These are phyloP conservation scores for Biscutella laevigata DNA, from an alignment of 441 rosid genomes.

Conservation along the genomic window DNA sequence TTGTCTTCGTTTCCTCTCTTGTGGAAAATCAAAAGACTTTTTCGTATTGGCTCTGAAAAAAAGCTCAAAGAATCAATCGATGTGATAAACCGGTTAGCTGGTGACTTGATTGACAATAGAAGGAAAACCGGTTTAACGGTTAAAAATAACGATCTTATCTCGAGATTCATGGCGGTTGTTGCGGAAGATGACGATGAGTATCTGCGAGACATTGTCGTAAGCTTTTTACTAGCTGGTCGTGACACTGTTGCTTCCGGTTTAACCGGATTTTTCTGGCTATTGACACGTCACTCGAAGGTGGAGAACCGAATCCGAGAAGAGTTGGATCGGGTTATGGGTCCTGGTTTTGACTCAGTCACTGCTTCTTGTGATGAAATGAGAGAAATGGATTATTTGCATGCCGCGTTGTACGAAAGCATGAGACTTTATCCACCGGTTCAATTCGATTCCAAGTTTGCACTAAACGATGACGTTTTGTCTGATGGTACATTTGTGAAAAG, in stretches of 20 bases:
- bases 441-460: constrained; percentile 47
- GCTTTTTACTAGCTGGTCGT: constrained; percentile 55
- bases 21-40: constrained; percentile 52
- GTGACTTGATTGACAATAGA: constrained; percentile 30
- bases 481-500: constrained; percentile 35
- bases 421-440: constrained; percentile 53
- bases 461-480: constrained; percentile 41
- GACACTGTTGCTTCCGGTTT: constrained; percentile 55
- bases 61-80: constrained; percentile 37
- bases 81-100: constrained; percentile 35
- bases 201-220: constrained; percentile 45
- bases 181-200: constrained; percentile 39
- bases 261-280: constrained; percentile 50
- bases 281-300: constrained; percentile 32
- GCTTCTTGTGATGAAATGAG: constrained; percentile 29
- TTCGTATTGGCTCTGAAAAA: constrained; percentile 41
- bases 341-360: constrained; percentile 23
- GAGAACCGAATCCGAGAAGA: constrained; percentile 43
- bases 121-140: constrained; percentile 28
- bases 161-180: constrained; percentile 43
- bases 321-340: constrained; percentile 29
- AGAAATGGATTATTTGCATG: constrained; percentile 45
- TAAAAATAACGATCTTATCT: constrained; percentile 35
- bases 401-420: constrained; percentile 44
- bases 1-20: constrained; percentile 37